phyloP scores from a whole-genome alignment of 306 rosid genomes.

The Echinosophora koreensis region DNA sequence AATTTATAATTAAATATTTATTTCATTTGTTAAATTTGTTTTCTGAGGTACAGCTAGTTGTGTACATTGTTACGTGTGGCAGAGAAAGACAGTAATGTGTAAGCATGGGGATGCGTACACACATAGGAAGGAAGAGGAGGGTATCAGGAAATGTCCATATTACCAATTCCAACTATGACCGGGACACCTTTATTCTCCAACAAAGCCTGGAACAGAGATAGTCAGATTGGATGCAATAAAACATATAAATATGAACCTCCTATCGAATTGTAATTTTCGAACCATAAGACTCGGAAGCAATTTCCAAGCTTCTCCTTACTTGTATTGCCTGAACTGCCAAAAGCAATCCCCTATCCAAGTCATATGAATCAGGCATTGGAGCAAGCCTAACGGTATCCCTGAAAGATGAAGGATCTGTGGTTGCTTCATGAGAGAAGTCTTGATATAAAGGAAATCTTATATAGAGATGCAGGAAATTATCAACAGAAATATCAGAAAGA shows the following conservation, averaged over 20 bases:
- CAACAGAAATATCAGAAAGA: constrained; percentile 31
- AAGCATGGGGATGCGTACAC: constrained; percentile 25
- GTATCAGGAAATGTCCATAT: constrained; percentile 44
- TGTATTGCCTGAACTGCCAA: constrained; percentile 99
- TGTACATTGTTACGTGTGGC: constrained; percentile 28
- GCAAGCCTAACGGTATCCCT: constrained; percentile 88
- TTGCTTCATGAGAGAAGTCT: constrained; percentile 96
- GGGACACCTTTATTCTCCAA: constrained; percentile 97
- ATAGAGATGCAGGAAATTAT: constrained; percentile 41
- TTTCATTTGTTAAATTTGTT: constrained; percentile 16
- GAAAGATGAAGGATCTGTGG: constrained; percentile 99
- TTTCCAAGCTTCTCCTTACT: constrained; percentile 60
- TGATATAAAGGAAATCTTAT: constrained; percentile 44
- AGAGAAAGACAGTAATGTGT: constrained; percentile 27
- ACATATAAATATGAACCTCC: constrained; percentile 39
- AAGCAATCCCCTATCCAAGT: constrained; percentile 97
- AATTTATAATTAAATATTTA: background rate
- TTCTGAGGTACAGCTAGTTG: constrained; percentile 25
- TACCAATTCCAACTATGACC: constrained; percentile 98
- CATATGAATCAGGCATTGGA: constrained; percentile 98
- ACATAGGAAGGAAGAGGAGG: constrained; percentile 33
- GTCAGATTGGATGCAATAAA: constrained; percentile 45
- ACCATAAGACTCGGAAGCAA: constrained; percentile 43
- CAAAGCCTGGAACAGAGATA: constrained; percentile 75
- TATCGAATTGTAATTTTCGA: constrained; percentile 44